These are phyloP conservation scores for Saccharomyces cerevisiae DNA, from an alignment of 805 yeast species.

Conservation along the genomic window DNA sequence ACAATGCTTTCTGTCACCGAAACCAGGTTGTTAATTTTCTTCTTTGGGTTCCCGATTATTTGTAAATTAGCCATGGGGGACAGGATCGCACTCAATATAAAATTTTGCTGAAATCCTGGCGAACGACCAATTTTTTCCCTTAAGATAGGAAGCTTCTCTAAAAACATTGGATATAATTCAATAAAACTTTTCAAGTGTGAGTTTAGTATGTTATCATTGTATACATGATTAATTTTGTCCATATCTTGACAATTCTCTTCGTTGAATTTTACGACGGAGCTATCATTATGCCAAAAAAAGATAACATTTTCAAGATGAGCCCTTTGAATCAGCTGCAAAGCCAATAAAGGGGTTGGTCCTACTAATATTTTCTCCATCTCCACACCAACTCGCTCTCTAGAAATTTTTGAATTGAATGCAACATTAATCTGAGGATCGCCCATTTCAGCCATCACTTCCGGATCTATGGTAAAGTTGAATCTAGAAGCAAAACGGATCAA, in stretches of 20 bases:
- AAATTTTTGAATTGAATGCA: conserved; percentile 64
- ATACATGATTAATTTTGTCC: conserved; percentile 12
- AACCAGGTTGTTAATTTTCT: conserved; percentile 19
- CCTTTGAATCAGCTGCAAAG: conserved; percentile 48
- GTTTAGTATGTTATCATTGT: conserved; percentile 8
- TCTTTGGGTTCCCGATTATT: conserved; percentile 23
- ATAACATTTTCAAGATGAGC: conserved; percentile 51
- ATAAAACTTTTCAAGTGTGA: conserved; percentile 7
- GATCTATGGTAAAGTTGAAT: conserved; percentile 59
- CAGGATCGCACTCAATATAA: conserved; percentile 12
- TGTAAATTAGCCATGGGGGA: conserved; percentile 18
- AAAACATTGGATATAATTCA: conserved; percentile 1
- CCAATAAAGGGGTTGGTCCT: conserved; percentile 55
- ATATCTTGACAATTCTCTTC: conserved; percentile 10
- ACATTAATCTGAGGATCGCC: conserved; percentile 43
- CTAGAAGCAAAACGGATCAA: conserved; percentile 79
- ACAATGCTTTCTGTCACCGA: conserved; percentile 40
- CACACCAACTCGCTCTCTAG: conserved; percentile 82
- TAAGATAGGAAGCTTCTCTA: conserved; percentile 5
- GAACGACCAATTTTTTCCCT: background rate
- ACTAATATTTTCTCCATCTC: conserved; percentile 72
- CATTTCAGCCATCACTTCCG: conserved; percentile 59
- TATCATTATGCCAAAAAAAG: conserved; percentile 37
- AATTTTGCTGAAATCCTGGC: conserved; percentile 14
- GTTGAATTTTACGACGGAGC: conserved; percentile 17